These are phyloP conservation scores for Pleurotus giganteus DNA, from an alignment of 768 basidiomycete species.

Conservation along the genomic window DNA sequence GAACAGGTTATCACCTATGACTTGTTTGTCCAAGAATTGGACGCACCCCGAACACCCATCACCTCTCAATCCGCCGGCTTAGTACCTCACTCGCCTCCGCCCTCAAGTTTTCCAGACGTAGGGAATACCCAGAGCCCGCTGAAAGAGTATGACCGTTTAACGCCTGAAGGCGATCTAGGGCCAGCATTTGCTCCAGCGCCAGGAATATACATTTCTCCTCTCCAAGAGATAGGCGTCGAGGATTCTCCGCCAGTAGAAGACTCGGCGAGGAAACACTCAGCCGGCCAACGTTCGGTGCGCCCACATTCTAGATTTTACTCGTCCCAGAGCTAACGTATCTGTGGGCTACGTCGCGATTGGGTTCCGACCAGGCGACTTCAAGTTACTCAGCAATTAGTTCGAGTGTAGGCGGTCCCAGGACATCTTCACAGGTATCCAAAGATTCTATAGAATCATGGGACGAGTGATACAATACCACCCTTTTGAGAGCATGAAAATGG, in stretches of 20 bases:
- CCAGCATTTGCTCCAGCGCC: constrained; percentile 33
- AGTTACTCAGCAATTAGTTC: not conserved
- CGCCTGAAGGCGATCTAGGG: not conserved
- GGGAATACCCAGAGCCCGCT: not conserved
- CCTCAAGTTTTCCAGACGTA: not conserved
- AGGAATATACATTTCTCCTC: constrained; percentile 36
- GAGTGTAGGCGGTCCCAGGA: not conserved
- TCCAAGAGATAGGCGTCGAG: constrained; percentile 14
- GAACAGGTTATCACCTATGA: not conserved
- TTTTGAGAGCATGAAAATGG: too few relatives aligned
- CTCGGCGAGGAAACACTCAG: not conserved
- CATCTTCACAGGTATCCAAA: constrained; percentile 24
- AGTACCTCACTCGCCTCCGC: not conserved
- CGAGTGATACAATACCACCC: constrained; percentile 10
- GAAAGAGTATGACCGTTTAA: not conserved
- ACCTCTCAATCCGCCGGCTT: not conserved
- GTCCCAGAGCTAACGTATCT: too few relatives aligned
- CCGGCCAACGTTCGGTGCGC: not conserved
- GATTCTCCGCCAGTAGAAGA: not conserved
- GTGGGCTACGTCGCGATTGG: too few relatives aligned
- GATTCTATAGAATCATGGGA: constrained; percentile 42
- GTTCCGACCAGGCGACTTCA: not conserved
- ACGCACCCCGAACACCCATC: constrained; percentile 1
- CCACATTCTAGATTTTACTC: not conserved
- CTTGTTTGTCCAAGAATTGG: not conserved